A percentile compares a stretch with the other conserved stretches of the same genome.
phyloP scores from a whole-genome alignment of 2,329 filamentous ascomycete species.

The Claviceps lovelessii region DNA sequence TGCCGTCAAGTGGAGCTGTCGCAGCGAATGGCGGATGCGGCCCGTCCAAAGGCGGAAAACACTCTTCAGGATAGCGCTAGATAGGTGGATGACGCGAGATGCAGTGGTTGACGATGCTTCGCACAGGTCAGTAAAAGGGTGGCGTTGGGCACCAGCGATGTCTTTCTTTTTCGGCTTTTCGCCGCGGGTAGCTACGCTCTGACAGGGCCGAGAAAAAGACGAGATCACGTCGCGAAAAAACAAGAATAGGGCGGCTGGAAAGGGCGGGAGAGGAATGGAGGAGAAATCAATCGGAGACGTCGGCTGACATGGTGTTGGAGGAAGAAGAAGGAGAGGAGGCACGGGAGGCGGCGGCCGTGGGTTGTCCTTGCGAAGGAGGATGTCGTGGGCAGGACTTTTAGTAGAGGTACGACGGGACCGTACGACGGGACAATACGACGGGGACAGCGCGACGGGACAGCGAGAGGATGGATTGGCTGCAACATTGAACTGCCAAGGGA shows the following conservation, averaged over 20 bases:
- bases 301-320: conserved; percentile 4
- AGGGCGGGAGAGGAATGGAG: not conserved
- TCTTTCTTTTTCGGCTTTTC: not conserved
- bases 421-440: not conserved
- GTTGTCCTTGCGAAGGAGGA: not conserved
- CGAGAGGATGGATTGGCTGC: not conserved
- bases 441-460: not conserved
- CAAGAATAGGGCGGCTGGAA: no score
- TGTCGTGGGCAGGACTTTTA: not conserved
- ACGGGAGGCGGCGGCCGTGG: not conserved
- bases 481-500: not conserved
- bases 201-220: not conserved
- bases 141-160: not conserved
- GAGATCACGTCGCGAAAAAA: not conserved
- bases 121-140: not conserved
- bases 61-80: not conserved
- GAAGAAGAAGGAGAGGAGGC: not conserved
- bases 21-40: not conserved
- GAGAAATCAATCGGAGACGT: conserved; percentile 4
- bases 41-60: not conserved
- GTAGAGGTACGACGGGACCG: not conserved
- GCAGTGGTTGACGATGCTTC: conserved; percentile 1
- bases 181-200: not conserved
- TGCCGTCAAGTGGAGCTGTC: not conserved
- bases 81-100: not conserved